A percentile compares a stretch with the other conserved stretches of the same genome.
Conservation (phyloP, 1,284 basidiomycete species). For the Exobasidium cylindrosporum region DNA sequence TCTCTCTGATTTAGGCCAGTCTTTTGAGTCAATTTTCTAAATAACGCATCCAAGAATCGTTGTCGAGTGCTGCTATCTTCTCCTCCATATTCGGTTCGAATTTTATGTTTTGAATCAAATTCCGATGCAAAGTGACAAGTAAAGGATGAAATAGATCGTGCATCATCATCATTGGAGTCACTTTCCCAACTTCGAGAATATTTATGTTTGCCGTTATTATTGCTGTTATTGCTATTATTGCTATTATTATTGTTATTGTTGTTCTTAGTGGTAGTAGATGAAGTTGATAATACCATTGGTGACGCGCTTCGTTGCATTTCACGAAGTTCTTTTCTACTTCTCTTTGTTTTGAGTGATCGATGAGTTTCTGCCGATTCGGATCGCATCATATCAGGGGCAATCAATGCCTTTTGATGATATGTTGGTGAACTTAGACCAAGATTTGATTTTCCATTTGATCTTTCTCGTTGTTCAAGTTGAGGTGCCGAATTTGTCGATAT, state of each 20-base stretch:
- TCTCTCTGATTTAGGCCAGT: background rate
- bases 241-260: too few relatives aligned
- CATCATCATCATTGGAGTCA: background rate
- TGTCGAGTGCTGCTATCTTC: background rate
- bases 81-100: background rate
- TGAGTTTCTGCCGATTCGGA: background rate
- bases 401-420: background rate
- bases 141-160: background rate
- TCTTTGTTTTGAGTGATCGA: background rate
- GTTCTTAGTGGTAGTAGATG: background rate
- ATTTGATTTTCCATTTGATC: background rate
- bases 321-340: background rate
- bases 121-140: background rate
- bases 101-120: constrained; percentile 2
- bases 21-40: constrained; percentile 3
- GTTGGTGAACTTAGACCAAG: background rate
- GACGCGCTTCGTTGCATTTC: background rate
- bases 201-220: background rate
- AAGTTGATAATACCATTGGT: background rate
- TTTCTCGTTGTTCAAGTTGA: background rate
- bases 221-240: too few relatives aligned
- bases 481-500: background rate
- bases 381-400: background rate
- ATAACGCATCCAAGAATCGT: constrained; percentile 6
- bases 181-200: background rate